Base-by-base conservation (phyloP, 73 alveolate species). In the Paramecium bursaria region DNA sequence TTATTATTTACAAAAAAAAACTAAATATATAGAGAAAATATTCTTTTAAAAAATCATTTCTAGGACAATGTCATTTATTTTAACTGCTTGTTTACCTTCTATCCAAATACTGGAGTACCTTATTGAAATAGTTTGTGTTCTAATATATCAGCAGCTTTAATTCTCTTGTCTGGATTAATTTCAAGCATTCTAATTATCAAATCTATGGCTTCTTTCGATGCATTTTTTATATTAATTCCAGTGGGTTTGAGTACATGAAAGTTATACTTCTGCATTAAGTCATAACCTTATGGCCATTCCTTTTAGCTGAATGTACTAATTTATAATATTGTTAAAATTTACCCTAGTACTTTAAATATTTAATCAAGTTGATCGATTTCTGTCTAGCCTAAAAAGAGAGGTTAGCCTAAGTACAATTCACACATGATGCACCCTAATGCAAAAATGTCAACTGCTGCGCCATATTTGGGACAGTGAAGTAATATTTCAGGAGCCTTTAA, bases 371-470 rank as follows among this genome's bases (percentile, higher is more conserved):
- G 92, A 74, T 95, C 99, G 74, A 90, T 75, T 87, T 98, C 99
- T 60, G 96, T 87, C 2, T 94, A 75, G 1, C 99, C 99, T 23
- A 98, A 98, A 85, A 97, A 96, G 35, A 96, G 94, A 9, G 99
- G 99, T 75, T 97, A 86, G 44, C 88, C 91, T 22, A 94, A 86
- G 79, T 75, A 97, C 61, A 97, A 86, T 87, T 97, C 99, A n/a
- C 98, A 97, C 92, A 95, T 92, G 9, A 97, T 94, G 73, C 99
- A 97, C 10, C 99, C 99, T 55, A 92, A 48, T 0, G 99, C 99
- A 90, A 95, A 97, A 47, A 97, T 92, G 90, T 97, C 99, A 11
- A 95, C 93, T 21, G 97, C 94, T 47, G 95, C 86, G 60, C 91
- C 92, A 87, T 97, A 97, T 76, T 90, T 88, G 25, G 97, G 93